A percentile compares a stretch with the other conserved stretches of the same genome.
Conservation (phyloP, 1,284 basidiomycete species). For the Pseudozyma sp. region DNA sequence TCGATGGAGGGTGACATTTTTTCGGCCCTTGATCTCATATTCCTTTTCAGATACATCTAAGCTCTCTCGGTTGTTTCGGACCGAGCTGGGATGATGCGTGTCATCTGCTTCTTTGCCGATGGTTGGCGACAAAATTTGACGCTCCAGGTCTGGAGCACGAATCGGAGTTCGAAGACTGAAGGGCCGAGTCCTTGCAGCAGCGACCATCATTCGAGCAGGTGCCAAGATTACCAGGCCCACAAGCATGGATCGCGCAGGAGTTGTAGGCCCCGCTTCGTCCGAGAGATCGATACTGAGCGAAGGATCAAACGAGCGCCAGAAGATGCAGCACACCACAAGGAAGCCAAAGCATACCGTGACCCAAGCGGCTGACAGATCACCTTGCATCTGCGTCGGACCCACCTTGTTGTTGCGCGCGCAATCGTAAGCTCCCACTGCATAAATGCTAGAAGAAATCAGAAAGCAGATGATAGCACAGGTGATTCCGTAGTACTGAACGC, state of each 20-base stretch:
- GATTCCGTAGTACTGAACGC: slow-evolving; percentile 30
- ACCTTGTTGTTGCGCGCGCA: slow-evolving; percentile 15
- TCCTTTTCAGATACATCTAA: no score
- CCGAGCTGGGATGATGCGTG: no score
- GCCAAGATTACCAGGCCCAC: neutral
- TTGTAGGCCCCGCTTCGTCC: slow-evolving; percentile 8
- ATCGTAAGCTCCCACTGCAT: slow-evolving; percentile 5
- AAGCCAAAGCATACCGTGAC: slow-evolving; percentile 11
- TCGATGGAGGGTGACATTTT: no score
- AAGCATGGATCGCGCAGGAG: neutral
- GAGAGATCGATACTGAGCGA: slow-evolving; percentile 37
- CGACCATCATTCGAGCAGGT: neutral
- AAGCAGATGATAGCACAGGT: slow-evolving; percentile 23
- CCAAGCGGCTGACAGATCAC: slow-evolving; percentile 14
- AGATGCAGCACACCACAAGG: slow-evolving; percentile 17
- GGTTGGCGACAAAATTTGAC: no score
- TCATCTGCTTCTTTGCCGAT: no score
- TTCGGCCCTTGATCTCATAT: no score
- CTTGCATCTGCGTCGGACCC: neutral
- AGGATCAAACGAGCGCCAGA: slow-evolving; percentile 38
- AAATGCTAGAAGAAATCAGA: neutral
- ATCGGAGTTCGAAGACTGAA: no score
- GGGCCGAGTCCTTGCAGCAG: neutral
- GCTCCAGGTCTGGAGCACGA: no score
- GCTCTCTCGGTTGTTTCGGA: no score